phyloP scores from a whole-genome alignment of 176 grass and related monocot species.

The Hsuehochloa calcarea region DNA sequence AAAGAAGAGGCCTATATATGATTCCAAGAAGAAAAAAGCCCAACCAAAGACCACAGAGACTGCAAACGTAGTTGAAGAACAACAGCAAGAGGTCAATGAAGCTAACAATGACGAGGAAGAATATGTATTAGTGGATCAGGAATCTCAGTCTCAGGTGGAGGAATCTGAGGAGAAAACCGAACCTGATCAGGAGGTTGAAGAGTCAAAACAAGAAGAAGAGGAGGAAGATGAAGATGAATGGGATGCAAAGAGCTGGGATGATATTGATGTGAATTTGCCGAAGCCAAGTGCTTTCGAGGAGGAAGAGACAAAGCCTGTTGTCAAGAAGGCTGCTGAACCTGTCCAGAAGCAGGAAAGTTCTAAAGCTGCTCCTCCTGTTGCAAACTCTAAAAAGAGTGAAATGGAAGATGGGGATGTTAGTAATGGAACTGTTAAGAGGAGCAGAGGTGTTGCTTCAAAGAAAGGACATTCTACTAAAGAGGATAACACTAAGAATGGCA shows the following conservation, averaged over 20 bases:
- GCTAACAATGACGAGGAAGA: conserved; percentile 57
- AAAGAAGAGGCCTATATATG: conserved; percentile 87
- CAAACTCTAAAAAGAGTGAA: conserved; percentile 49
- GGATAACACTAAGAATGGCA: conserved; percentile 43
- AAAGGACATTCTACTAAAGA: conserved; percentile 41
- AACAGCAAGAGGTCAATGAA: conserved; percentile 50
- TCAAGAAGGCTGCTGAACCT: conserved; percentile 24
- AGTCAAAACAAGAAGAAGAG: conserved; percentile 53
- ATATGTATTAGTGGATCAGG: conserved; percentile 69
- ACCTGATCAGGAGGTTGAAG: conserved; percentile 62
- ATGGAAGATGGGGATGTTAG: conserved; percentile 22
- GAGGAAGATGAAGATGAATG: conserved; percentile 88
- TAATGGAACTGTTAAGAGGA: conserved; percentile 53
- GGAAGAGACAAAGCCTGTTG: conserved; percentile 70
- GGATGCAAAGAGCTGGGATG: conserved; percentile 99
- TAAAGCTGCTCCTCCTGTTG: conserved; percentile 40
- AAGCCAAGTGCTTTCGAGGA: conserved; percentile 57
- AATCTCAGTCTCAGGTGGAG: conserved; percentile 56
- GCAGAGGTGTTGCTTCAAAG: conserved; percentile 46
- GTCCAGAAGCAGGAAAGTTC: conserved; percentile 45
- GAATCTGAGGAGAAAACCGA: conserved; percentile 60
- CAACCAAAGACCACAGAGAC: conserved; percentile 50
- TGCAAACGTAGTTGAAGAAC: conserved; percentile 49
- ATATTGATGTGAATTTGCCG: conserved; percentile 84
- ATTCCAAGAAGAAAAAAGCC: conserved; percentile 73